A percentile compares a stretch with the other conserved stretches of the same genome.
Evolutionary conservation across 768 basidiomycete species (phyloP).

Genomic region (Strobilomyces echinocephalus): DNA sequence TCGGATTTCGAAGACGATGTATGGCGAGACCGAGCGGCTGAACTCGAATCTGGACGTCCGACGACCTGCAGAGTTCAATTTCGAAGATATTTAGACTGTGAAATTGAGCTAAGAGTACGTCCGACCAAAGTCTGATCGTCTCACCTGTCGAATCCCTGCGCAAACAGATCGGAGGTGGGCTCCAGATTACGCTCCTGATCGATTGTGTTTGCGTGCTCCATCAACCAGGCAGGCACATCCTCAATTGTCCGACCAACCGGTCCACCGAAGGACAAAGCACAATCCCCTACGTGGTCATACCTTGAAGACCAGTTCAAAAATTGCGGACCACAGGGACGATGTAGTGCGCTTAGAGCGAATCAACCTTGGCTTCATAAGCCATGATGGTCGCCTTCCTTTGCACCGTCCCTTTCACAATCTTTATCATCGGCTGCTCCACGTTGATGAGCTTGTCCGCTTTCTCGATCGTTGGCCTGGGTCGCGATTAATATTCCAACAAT

Average conservation of each 20-base stretch:
- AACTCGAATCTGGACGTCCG: background rate
- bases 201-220: background rate
- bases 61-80: slow-evolving; percentile 21
- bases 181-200: background rate
- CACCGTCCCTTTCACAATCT: slow-evolving; percentile 31
- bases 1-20: slow-evolving; percentile 36
- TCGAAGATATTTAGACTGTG: slow-evolving; percentile 21
- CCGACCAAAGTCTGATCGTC: background rate
- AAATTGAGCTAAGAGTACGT: background rate
- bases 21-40: slow-evolving; percentile 15
- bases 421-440: slow-evolving; percentile 41
- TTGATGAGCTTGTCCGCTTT: too few relatives aligned
- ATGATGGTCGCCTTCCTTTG: slow-evolving; percentile 14
- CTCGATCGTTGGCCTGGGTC: slow-evolving; percentile 35
- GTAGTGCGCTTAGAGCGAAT: background rate
- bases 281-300: background rate
- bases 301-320: background rate
- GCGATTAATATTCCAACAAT: background rate
- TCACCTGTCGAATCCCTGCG: background rate
- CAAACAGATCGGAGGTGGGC: background rate
- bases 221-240: background rate
- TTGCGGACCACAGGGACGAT: too few relatives aligned
- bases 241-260: background rate
- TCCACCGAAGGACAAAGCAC: background rate
- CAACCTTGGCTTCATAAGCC: slow-evolving; percentile 25